Base-by-base conservation (phyloP, 2,329 filamentous ascomycete genomes). In the Fulvia fulva region DNA sequence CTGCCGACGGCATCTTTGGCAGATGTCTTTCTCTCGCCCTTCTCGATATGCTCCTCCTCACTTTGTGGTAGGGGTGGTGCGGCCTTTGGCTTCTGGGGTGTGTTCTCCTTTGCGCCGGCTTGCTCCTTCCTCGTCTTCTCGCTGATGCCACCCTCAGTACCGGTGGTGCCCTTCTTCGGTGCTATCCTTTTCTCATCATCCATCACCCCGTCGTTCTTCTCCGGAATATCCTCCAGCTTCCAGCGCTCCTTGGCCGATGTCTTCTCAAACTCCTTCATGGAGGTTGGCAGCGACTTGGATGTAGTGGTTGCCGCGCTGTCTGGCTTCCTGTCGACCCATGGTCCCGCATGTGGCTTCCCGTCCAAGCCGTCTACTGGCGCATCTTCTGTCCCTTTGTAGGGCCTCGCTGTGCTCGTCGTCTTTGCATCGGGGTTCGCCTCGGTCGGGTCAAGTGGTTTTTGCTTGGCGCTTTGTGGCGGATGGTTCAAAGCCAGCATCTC, bases 351-450 rank as follows among this genome's bases (percentile, higher is more conserved):
- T 49, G 94, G 94, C 77, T 92, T 94, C 50, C 94, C 94, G 76
- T 97, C 94, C 68, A 89, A 88, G 47, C 92, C 92, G 72, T 97
- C 94, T 21, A 97, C 87, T 0, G 93, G 93, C 56, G 89, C 90
- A 77, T 94, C 87, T 73, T 91, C 91, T 53, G 85, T 87, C 54
- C 84, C 85, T 25, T 71, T 62, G 32, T 71, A 72, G 41, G 65
- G 63, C 59, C 76, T 74, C 11, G 45, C 46, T 28, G 67, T 58
- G 2, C 57, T 67, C 5, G 70, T 58, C 25, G 60, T 50, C 34
- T 51, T 73, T 61, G 54, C 66, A 59, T 56, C 59, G 23, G 56
- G 57, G 65, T 64, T 26, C 63, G 61, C 49, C 60, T 63, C 61
- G 59, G 67, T 62, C 57, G 53, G 52, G 63, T 63, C 53, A 64